Conservation (phyloP, 805 yeast species). For the Monosporozyma solicola region DNA sequence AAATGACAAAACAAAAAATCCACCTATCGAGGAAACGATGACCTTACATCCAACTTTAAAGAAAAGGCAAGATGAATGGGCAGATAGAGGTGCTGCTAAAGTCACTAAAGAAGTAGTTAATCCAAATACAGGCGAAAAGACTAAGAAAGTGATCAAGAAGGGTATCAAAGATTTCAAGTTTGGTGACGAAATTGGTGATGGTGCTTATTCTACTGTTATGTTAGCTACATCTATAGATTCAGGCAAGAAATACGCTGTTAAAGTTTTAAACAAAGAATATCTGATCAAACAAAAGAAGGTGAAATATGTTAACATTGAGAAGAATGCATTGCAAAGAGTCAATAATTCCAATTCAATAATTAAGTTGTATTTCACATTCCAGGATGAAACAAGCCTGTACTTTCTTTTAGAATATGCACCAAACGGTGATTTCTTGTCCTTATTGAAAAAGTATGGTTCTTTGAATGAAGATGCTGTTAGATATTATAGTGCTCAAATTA, state of each 20-base stretch:
- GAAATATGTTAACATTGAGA: slow-evolving; percentile 76
- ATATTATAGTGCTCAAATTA: slow-evolving; percentile 63
- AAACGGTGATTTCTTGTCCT: slow-evolving; percentile 62
- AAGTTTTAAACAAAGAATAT: slow-evolving; percentile 66
- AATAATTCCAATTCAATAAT: slow-evolving; percentile 54
- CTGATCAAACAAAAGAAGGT: slow-evolving; percentile 76
- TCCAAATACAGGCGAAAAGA: slow-evolving; percentile 39
- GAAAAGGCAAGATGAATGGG: slow-evolving; percentile 38
- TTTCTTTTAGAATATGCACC: slow-evolving; percentile 73
- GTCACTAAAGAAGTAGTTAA: slow-evolving; percentile 38
- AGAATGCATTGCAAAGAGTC: slow-evolving; percentile 65
- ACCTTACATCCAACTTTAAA: slow-evolving; percentile 15
- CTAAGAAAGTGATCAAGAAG: slow-evolving; percentile 42
- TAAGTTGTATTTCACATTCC: slow-evolving; percentile 67
- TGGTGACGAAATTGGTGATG: slow-evolving; percentile 86
- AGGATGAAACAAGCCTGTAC: slow-evolving; percentile 63
- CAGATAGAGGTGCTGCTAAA: slow-evolving; percentile 51
- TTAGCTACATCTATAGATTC: slow-evolving; percentile 75
- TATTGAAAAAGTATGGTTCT: slow-evolving; percentile 62
- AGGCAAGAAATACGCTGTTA: slow-evolving; percentile 68
- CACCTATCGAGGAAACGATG: slow-evolving; percentile 9
- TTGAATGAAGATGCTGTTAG: slow-evolving; percentile 59
- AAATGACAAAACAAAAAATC: not conserved
- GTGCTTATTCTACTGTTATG: slow-evolving; percentile 89
- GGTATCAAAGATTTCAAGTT: slow-evolving; percentile 80